A percentile compares a stretch with the other conserved stretches of the same genome.
Conservation (phyloP, 352 stramenopile species). For the Globisporangium sylvaticum region DNA sequence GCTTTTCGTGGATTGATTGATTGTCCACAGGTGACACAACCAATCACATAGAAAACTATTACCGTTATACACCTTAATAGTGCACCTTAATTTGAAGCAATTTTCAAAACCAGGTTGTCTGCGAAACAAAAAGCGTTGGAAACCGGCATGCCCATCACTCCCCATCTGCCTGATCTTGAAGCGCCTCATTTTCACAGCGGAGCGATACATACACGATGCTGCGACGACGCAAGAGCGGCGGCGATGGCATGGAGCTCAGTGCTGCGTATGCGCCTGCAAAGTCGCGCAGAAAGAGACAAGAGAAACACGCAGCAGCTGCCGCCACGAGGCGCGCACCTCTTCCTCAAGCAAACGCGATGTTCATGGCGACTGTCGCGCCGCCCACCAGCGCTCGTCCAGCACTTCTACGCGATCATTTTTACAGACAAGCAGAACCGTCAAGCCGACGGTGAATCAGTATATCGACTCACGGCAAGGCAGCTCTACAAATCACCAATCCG, state of each 20-base stretch:
- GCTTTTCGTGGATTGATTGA: not conserved
- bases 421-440: conserved; percentile 3
- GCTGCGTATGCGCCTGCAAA: not conserved
- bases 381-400: not conserved
- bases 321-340: not conserved
- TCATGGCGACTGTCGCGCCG: not conserved
- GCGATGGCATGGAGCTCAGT: not conserved
- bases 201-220: not conserved
- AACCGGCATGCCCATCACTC: not conserved
- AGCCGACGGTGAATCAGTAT: not conserved
- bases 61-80: not conserved
- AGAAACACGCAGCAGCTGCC: not conserved
- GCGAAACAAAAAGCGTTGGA: not conserved
- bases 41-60: not conserved
- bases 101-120: not conserved
- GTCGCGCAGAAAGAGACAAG: not conserved
- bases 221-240: conserved; percentile 1
- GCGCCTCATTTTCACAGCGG: not conserved
- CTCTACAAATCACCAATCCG: not conserved
- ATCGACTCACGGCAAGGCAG: not conserved
- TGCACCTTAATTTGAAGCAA: not conserved
- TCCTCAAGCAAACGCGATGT: not conserved
- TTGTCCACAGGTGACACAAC: not conserved
- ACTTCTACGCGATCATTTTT: not conserved
- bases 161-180: conserved; percentile 2